Conservation (phyloP, 495 filamentous ascomycete species). For the Friedmanniomyces simplex region DNA sequence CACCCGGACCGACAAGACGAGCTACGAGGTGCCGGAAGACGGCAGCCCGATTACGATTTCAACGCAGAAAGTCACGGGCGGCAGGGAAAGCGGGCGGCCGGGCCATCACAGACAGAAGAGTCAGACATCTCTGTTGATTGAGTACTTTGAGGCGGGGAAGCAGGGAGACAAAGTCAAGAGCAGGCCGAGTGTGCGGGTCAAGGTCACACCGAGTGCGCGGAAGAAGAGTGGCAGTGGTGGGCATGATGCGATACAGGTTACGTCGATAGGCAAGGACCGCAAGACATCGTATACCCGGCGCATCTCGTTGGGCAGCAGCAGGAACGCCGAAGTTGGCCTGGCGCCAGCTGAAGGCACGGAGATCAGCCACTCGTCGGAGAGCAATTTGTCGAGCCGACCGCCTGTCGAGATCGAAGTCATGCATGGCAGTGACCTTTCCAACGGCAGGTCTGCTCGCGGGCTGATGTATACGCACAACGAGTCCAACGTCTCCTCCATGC, state of each 20-base stretch:
- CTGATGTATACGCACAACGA: slow-evolving; percentile 51
- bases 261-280: slow-evolving; percentile 55
- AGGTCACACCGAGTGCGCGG: slow-evolving; percentile 70
- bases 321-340: slow-evolving; percentile 43
- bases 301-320: slow-evolving; percentile 43
- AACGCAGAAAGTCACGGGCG: slow-evolving; percentile 44
- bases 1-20: slow-evolving; percentile 66
- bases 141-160: slow-evolving; percentile 92
- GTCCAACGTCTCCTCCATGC: slow-evolving; percentile 87
- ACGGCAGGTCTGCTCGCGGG: slow-evolving; percentile 33
- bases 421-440: slow-evolving; percentile 49
- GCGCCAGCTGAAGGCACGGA: slow-evolving; percentile 37
- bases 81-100: slow-evolving; percentile 38
- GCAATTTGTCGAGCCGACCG: slow-evolving; percentile 52
- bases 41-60: slow-evolving; percentile 84
- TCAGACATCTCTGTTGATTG: slow-evolving; percentile 90
- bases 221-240: slow-evolving; percentile 39
- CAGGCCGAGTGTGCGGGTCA: slow-evolving; percentile 87
- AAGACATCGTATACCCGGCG: slow-evolving; percentile 56
- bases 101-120: slow-evolving; percentile 37
- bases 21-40: slow-evolving; percentile 91
- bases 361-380: slow-evolving; percentile 65
- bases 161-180: slow-evolving; percentile 42
- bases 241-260: slow-evolving; percentile 73
- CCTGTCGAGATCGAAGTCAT: slow-evolving; percentile 80